Evolutionary conservation across 805 yeast species (phyloP), one percentile per base, ranked within the genome.

Genomic region (Sungouiozyma intestinalis): DNA sequence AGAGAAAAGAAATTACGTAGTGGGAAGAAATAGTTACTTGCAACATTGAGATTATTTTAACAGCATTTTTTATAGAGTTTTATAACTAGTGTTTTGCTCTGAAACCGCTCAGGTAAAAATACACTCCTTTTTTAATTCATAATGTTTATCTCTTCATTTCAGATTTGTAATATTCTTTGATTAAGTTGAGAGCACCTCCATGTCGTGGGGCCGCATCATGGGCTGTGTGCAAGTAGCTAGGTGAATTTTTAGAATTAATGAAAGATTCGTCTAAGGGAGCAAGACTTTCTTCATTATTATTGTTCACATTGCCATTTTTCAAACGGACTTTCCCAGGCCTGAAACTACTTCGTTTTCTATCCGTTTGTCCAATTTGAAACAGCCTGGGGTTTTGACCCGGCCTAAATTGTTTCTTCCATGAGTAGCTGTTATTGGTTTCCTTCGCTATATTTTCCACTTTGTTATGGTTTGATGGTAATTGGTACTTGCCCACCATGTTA

Each of bases 1-100:
- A 74, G 87, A 46, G 97, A 88, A 57, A 83, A 77, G 70, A 77
- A 73, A 58, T 67, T 68, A 46, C 74, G 87, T 54, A 75, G 74
- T 58, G 66, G 70, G 34, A 69, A 70, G 51, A 63, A 59, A 45
- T 63, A 49, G 39, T 5, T 33, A 8, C 13, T 33, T 33, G 18
- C 35, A 33, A 15, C 9, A 29, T 29, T 29, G n/a, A 7, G 16
- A 33, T 33, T 33, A 33, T 33, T 16, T 33, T 33, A 16, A 16
- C 18, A 33, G 35, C 35, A 33, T 33, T 16, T n/a, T n/a, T n/a
- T 16, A 16, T 33, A 35, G 27, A 19, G 27, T 14, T 35, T 17
- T 35, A 33, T 9, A 33, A 33, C 8, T 29, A 17, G 4, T 13
- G 13, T 16, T 18, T n/a, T 17, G 33, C 17, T 6, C n/a, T 35